phyloP scores from a whole-genome alignment of 345 rosid genomes.

The Populus alba region DNA sequence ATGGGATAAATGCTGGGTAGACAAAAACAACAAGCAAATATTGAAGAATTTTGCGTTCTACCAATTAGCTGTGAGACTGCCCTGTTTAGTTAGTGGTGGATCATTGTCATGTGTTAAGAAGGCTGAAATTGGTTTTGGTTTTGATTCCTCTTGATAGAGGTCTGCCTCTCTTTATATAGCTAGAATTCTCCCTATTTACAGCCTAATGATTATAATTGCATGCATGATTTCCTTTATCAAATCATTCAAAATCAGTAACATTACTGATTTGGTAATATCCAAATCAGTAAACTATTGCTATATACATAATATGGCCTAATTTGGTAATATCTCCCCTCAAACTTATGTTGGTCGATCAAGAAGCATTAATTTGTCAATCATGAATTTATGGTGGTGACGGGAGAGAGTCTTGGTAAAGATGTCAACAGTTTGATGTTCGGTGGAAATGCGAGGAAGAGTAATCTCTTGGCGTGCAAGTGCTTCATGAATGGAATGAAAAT shows the following conservation, averaged over 20 bases:
- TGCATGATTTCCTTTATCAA: background rate
- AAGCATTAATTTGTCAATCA: no score
- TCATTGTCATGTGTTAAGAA: background rate
- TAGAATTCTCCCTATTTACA: background rate
- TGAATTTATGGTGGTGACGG: no score
- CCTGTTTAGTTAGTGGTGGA: background rate
- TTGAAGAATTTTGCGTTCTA: background rate
- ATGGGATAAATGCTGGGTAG: background rate
- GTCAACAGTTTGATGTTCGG: no score
- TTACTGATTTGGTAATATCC: background rate
- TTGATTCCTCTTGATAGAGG: background rate
- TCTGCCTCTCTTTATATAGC: background rate
- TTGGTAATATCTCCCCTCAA: background rate
- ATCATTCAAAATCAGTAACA: background rate
- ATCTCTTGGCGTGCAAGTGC: no score
- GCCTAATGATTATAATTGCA: background rate
- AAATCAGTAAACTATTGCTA: background rate
- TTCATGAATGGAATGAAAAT: no score
- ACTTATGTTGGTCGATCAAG: no score
- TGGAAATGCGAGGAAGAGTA: no score
- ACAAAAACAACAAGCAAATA: background rate
- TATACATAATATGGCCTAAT: background rate
- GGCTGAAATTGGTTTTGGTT: background rate
- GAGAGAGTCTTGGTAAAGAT: no score
- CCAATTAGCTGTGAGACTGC: background rate